Evolutionary conservation across 306 rosid species (phyloP), one percentile per base, ranked within the genome.

Genomic region (Vigna nakashimae): DNA sequence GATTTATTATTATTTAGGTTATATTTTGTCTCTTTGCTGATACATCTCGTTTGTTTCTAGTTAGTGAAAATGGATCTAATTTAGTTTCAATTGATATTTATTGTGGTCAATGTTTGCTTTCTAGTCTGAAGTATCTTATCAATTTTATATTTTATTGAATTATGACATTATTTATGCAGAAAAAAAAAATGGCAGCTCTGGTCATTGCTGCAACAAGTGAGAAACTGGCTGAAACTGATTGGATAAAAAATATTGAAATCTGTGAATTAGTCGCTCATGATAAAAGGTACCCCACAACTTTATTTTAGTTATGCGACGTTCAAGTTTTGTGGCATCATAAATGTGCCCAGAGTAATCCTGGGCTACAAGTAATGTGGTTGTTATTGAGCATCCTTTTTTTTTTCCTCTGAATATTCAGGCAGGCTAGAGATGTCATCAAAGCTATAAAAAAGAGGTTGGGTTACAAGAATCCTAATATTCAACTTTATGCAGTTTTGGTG

Each of bases 221-320:
- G 73, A 92, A 87, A 75, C 85, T 92, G 70, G 62, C 82, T 28
- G 98, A 94, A 81, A 84, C 91, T 51, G 97, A 94, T 84, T 94
- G 98, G 98, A 73, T 63, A 14, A 92, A 90, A 80, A 94, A 94
- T 82, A 94, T 94, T 86, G 86, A 90, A 80, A 90, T 94, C 26
- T 92, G 98, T 60, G 98, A 92, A 86, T 80, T 90, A 83, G 97
- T 92, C 58, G 94, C 95, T 78, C 88, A 16, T 59, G 97, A 94
- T 87, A 90, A 79, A 75, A 92, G 96, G 98, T 94, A 82, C 36
- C 46, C 15, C 38, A 1, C 38, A 24, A 52, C 70, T 77, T 34
- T 76, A 62, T 3, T 43, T 24, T 66, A 36, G 46, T 76, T 51
- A 14, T 36, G 17, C 16, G 71, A n/a, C 42, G 32, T 56, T 70